phyloP scores from a whole-genome alignment of 1,139 yeast genomes.

The Yamadazyma pseudoaaseri region DNA sequence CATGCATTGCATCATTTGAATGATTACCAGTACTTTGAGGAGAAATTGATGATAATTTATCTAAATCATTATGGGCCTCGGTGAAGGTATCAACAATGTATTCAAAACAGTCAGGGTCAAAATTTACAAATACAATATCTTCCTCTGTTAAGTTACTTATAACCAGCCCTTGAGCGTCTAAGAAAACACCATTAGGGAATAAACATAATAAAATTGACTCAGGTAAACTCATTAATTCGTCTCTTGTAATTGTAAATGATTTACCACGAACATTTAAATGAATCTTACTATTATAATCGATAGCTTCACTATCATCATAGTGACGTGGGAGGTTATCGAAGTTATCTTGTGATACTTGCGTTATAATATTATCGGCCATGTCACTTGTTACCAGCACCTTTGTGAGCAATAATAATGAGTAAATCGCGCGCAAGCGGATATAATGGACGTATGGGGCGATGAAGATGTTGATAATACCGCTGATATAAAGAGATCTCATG shows the following conservation, averaged over 20 bases:
- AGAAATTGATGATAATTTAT: slow-evolving; percentile 24
- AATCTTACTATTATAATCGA: slow-evolving; percentile 63
- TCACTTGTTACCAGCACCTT: slow-evolving; percentile 12
- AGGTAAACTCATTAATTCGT: slow-evolving; percentile 86
- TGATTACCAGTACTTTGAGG: slow-evolving; percentile 20
- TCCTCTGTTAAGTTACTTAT: slow-evolving; percentile 74
- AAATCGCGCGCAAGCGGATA: too few species aligned
- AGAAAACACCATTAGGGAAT: slow-evolving; percentile 87
- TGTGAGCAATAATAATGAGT: neutral
- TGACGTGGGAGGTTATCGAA: slow-evolving; percentile 17
- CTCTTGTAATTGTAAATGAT: slow-evolving; percentile 71
- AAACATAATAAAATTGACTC: slow-evolving; percentile 84
- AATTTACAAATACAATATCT: slow-evolving; percentile 76
- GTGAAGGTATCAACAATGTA: slow-evolving; percentile 72
- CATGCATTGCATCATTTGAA: slow-evolving; percentile 36
- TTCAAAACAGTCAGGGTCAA: slow-evolving; percentile 81
- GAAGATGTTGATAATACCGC: slow-evolving; percentile 30
- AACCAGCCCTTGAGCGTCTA: slow-evolving; percentile 73
- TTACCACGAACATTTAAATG: slow-evolving; percentile 65
- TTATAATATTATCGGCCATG: slow-evolving; percentile 50
- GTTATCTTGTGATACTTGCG: slow-evolving; percentile 59
- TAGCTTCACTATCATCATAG: slow-evolving; percentile 28
- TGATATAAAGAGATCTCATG: slow-evolving; percentile 59
- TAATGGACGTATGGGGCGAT: slow-evolving; percentile 43
- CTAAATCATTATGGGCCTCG: slow-evolving; percentile 41